Evolutionary conservation across 169 alveolate genomes (phyloP).

Genomic region (Toxoplasma gondii): DNA sequence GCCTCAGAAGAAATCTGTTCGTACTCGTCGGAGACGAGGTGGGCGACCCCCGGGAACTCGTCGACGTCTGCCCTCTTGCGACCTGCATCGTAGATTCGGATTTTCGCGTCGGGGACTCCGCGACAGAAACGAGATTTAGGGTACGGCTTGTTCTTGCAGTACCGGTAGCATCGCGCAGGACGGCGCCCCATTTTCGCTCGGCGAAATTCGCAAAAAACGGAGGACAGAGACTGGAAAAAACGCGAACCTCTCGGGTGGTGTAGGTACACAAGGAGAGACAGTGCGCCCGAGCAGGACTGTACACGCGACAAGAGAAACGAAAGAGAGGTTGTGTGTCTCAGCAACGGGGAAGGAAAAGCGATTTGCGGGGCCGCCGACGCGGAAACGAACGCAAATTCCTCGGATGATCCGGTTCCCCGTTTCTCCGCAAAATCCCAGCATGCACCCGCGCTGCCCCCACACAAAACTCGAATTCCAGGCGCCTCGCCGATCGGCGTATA

Average conservation of each 20-base stretch:
- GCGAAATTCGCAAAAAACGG: background rate
- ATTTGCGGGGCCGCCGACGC: too few relatives aligned
- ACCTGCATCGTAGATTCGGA: slow-evolving; percentile 98
- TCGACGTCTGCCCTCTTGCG: slow-evolving; percentile 96
- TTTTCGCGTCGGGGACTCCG: slow-evolving; percentile 99
- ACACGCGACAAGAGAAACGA: background rate
- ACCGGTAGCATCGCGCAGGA: slow-evolving; percentile 99
- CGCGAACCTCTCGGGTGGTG: background rate
- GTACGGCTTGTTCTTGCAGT: slow-evolving; percentile 98
- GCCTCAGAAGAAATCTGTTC: slow-evolving; percentile 99
- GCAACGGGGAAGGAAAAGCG: background rate
- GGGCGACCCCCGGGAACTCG: slow-evolving; percentile 97
- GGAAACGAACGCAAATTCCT: too few relatives aligned
- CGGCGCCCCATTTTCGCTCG: slow-evolving; percentile 97
- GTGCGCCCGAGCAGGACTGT: too few relatives aligned
- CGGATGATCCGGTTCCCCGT: too few relatives aligned
- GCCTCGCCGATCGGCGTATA: background rate
- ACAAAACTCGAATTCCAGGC: background rate
- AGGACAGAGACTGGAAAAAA: background rate
- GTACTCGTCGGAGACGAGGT: slow-evolving; percentile 97
- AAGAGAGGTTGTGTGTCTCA: background rate
- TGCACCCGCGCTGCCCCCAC: too few relatives aligned
- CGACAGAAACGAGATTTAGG: slow-evolving; percentile 99
- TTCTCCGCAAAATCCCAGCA: too few relatives aligned
- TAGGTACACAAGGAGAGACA: background rate